Conservation (phyloP, 495 filamentous ascomycete genomes). For the Penicillium pulvis region DNA sequence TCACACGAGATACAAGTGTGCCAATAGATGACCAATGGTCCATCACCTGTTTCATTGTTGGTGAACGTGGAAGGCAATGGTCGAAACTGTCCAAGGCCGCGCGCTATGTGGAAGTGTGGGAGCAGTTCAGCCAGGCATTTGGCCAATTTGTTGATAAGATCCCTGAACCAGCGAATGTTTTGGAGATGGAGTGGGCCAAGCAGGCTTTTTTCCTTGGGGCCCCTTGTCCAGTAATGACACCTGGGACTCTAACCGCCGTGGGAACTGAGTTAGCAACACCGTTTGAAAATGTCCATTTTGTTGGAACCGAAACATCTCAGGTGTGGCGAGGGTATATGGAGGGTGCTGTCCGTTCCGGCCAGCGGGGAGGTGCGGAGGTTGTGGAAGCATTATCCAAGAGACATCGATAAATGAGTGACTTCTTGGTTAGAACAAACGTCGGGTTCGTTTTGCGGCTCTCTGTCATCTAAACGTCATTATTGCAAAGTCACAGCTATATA, state of each 20-base stretch:
- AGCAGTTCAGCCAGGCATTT: conserved; percentile 19
- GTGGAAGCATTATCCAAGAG: conserved; percentile 6
- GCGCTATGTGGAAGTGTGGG: conserved; percentile 14
- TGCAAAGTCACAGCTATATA: not conserved
- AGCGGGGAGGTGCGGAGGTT: conserved; percentile 42
- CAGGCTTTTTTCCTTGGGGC: conserved; percentile 29
- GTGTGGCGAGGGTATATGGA: conserved; percentile 55
- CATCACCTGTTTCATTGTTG: conserved; percentile 45
- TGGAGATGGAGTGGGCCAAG: conserved; percentile 34
- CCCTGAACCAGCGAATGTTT: conserved; percentile 14
- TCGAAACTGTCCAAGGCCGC: conserved; percentile 18
- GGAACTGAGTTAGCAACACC: conserved; percentile 20
- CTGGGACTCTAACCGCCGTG: conserved; percentile 25
- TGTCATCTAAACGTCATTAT: conserved; percentile 5
- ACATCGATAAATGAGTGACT: not conserved
- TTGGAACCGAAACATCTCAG: conserved; percentile 44
- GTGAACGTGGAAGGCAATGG: conserved; percentile 34
- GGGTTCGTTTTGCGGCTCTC: not conserved
- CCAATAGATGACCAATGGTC: conserved; percentile 34
- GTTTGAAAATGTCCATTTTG: conserved; percentile 48
- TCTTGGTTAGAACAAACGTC: not conserved
- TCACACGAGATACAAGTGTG: conserved; percentile 44
- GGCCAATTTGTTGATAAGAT: conserved; percentile 8
- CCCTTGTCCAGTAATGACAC: conserved; percentile 27
- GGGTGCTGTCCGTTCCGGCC: conserved; percentile 42